Percentiles rank a stretch among this genome's conserved stretches.
Conservation (phyloP, 768 basidiomycete genomes). For the Suillus discolor region DNA sequence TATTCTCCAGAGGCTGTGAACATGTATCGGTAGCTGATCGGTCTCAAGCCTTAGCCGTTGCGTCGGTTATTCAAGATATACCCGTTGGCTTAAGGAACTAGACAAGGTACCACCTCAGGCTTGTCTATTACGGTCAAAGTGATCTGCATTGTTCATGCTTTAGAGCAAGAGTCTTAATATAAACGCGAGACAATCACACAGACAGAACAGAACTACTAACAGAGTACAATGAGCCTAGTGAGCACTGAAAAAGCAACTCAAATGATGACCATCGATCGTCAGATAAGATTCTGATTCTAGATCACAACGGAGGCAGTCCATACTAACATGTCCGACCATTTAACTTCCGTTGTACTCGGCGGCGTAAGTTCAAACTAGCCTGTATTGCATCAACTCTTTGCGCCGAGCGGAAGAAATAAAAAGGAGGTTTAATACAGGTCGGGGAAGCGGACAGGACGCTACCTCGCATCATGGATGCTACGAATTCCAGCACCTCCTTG, state of each 20-base stretch:
- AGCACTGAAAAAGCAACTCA: not conserved
- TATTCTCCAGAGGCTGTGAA: not conserved
- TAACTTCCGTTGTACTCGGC: not conserved
- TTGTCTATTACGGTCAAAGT: not conserved
- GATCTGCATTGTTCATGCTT: too few species aligned
- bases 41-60: not conserved
- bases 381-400: not conserved
- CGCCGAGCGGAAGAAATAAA: not conserved
- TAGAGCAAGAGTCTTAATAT: not conserved
- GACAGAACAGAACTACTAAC: not conserved
- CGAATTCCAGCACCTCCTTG: not conserved
- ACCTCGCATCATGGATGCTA: not conserved
- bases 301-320: too few species aligned
- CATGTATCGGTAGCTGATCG: not conserved
- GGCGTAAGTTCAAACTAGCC: not conserved
- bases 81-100: not conserved
- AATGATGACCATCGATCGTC: not conserved
- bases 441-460: not conserved
- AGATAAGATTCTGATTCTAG: too few species aligned
- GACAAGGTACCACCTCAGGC: not conserved
- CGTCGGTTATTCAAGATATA: not conserved
- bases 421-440: not conserved
- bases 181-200: not conserved
- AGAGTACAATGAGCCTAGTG: not conserved
- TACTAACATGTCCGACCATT: not conserved